Percentiles rank a stretch among this genome's conserved stretches.
phyloP scores from a whole-genome alignment of 106 monocot genomes.

The Acorus calamus region DNA sequence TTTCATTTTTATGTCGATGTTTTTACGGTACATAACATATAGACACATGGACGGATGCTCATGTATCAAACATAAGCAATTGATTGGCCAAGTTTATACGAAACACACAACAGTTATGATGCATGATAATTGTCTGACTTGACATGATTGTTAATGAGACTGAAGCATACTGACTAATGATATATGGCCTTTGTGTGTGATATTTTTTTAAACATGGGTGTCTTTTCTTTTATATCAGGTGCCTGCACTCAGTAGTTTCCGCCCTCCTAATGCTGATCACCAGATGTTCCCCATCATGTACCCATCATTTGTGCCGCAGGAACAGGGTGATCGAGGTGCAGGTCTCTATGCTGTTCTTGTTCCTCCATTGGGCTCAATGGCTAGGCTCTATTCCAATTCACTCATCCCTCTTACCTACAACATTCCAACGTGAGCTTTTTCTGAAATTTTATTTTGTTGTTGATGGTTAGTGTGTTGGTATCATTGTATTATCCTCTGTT shows the following conservation, averaged over 20 bases:
- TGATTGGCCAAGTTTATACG: too few species aligned
- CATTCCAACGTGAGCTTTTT: constrained; percentile 33
- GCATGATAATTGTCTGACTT: too few species aligned
- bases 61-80: too few species aligned
- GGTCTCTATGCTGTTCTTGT: constrained; percentile 40
- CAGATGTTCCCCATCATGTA: constrained; percentile 8
- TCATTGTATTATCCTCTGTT: too few species aligned
- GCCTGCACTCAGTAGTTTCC: background rate
- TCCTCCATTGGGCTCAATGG: constrained; percentile 21
- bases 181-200: too few species aligned
- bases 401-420: constrained; percentile 33
- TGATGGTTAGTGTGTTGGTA: background rate
- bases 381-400: constrained; percentile 11
- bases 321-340: constrained; percentile 27
- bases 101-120: too few species aligned
- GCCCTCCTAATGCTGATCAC: background rate
- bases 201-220: too few species aligned
- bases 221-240: constrained; percentile 3
- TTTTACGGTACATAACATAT: too few species aligned
- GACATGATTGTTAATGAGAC: too few species aligned
- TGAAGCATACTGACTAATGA: too few species aligned
- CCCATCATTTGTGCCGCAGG: constrained; percentile 10
- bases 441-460: background rate
- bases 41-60: too few species aligned
- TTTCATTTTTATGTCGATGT: too few species aligned